Percentiles rank a stretch among this genome's conserved stretches.
Evolutionary conservation across 176 grass and related monocot genomes (phyloP).

Genomic region (Avena eriantha): DNA sequence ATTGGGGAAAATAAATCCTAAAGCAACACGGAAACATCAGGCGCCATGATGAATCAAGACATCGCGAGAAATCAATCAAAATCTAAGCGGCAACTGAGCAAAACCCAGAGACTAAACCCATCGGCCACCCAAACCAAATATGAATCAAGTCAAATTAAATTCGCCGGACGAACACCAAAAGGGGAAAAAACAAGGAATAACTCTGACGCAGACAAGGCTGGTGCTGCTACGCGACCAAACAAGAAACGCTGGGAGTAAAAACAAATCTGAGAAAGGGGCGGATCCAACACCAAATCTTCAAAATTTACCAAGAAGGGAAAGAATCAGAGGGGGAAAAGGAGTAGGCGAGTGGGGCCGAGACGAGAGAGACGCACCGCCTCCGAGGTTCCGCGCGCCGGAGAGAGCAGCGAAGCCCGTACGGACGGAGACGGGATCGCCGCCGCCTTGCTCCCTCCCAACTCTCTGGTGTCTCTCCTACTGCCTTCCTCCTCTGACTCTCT

Average conservation of each 20-base stretch:
- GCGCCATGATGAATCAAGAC: background rate
- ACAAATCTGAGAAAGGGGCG: background rate
- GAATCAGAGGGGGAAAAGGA: background rate
- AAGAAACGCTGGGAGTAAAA: background rate
- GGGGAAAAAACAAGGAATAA: background rate
- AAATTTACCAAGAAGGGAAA: background rate
- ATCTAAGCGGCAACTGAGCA: background rate
- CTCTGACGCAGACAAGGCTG: background rate
- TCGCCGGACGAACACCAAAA: background rate
- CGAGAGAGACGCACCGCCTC: conserved; percentile 23
- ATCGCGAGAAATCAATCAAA: background rate
- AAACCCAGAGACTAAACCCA: conserved; percentile 5
- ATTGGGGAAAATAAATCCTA: background rate
- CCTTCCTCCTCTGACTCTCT: conserved; percentile 10
- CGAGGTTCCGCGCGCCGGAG: conserved; percentile 6
- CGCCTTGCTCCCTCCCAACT: background rate
- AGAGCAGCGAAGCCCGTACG: background rate
- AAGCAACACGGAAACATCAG: background rate
- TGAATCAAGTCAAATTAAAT: background rate
- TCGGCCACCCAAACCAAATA: background rate
- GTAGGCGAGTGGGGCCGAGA: background rate
- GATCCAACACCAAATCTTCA: background rate
- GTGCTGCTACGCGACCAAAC: background rate
- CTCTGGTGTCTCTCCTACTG: background rate
- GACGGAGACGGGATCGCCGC: conserved; percentile 11